Percentiles rank a stretch among this genome's conserved stretches.
Evolutionary conservation across 495 filamentous ascomycete genomes (phyloP).

Genomic region (Pyrenula aspistea): DNA sequence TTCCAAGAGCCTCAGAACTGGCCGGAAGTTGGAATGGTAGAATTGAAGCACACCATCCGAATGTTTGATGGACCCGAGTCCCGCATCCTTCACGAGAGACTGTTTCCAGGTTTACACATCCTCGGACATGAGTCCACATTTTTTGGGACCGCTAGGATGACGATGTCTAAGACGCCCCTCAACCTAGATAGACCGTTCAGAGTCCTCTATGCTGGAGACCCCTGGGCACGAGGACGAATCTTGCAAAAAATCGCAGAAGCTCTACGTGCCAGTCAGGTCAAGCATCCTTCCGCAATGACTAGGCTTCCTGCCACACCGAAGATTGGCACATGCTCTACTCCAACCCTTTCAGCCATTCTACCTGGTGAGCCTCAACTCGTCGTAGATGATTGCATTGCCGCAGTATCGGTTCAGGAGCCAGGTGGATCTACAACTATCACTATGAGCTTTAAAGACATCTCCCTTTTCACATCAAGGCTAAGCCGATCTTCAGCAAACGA

Average conservation of each 20-base stretch:
- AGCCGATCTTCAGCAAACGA: constrained; percentile 13
- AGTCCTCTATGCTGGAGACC: constrained; percentile 55
- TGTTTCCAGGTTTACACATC: neutral
- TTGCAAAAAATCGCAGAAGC: constrained; percentile 66
- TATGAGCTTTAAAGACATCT: constrained; percentile 47
- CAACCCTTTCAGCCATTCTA: constrained; percentile 48
- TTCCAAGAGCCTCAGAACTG: constrained; percentile 46
- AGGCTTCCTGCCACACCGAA: constrained; percentile 26
- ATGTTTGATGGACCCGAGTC: constrained; percentile 40
- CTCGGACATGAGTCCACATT: constrained; percentile 6
- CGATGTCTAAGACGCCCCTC: constrained; percentile 54
- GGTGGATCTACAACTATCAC: constrained; percentile 33
- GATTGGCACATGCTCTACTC: neutral
- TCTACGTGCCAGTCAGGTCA: constrained; percentile 33
- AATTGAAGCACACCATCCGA: constrained; percentile 51
- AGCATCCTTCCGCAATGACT: constrained; percentile 39
- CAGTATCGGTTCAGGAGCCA: constrained; percentile 28
- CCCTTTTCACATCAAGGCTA: constrained; percentile 30
- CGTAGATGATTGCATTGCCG: constrained; percentile 58
- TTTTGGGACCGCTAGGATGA: constrained; percentile 54
- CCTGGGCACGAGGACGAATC: constrained; percentile 52
- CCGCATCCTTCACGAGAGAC: constrained; percentile 12
- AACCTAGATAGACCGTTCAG: constrained; percentile 54
- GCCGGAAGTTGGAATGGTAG: constrained; percentile 38
- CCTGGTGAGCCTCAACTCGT: constrained; percentile 66